These are phyloP conservation scores for Cardamine chenopodiifolia DNA, from an alignment of 345 rosid species.

Conservation along the genomic window DNA sequence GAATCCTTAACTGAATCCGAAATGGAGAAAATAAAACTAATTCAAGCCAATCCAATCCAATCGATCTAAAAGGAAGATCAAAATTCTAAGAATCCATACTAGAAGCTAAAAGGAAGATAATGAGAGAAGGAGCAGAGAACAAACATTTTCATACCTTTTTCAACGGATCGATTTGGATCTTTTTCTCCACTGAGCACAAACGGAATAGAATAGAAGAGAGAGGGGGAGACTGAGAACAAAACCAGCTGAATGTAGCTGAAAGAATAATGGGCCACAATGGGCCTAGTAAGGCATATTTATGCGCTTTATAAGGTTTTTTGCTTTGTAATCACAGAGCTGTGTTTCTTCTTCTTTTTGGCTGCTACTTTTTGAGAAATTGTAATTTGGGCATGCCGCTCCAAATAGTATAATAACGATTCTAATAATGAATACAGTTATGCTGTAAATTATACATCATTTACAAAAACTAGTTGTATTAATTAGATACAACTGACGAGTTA, in stretches of 20 bases:
- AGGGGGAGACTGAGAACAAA: background rate
- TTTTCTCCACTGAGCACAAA: slow-evolving; percentile 29
- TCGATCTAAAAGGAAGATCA: slow-evolving; percentile 9
- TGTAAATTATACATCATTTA: too few relatives aligned
- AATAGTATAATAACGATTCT: too few relatives aligned
- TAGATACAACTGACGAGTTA: too few relatives aligned
- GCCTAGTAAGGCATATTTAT: slow-evolving; percentile 15
- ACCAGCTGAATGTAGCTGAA: slow-evolving; percentile 27
- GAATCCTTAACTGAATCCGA: slow-evolving; percentile 23
- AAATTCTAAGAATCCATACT: background rate
- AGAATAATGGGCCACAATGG: slow-evolving; percentile 1
- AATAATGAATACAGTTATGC: too few relatives aligned
- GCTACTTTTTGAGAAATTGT: too few relatives aligned
- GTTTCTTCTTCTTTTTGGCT: too few relatives aligned
- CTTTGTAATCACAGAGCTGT: background rate
- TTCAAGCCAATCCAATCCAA: slow-evolving; percentile 23
- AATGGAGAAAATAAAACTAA: background rate
- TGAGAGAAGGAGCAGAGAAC: background rate
- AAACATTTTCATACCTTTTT: slow-evolving; percentile 33
- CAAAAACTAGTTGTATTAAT: too few relatives aligned
- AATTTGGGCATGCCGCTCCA: too few relatives aligned
- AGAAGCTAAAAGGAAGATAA: background rate
- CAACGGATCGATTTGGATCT: slow-evolving; percentile 37
- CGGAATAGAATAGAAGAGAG: background rate
- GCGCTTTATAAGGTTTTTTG: background rate